Conservation (phyloP, 225 moss, liverwort and hornwort species). For the Pleurozium schreberi region DNA sequence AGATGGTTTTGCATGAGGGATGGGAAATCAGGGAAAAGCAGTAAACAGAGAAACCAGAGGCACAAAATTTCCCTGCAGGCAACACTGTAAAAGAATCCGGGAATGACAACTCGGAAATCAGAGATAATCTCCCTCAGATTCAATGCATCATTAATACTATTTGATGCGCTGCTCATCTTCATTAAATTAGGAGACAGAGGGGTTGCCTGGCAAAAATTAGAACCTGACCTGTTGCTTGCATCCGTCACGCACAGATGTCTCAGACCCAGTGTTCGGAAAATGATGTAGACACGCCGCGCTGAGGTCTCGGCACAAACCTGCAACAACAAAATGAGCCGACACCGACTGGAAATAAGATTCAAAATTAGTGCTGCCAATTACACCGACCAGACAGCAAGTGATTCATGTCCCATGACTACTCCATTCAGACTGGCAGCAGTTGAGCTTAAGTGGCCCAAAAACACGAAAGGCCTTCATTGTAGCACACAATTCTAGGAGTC, state of each 20-base stretch:
- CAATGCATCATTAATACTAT: background rate
- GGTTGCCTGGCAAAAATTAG: background rate
- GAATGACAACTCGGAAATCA: background rate
- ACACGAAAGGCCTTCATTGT: background rate
- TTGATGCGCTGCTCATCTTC: background rate
- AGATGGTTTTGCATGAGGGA: background rate
- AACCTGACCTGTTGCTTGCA: slow-evolving; percentile 39
- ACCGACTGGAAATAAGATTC: background rate
- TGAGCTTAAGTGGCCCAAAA: background rate
- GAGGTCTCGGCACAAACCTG: slow-evolving; percentile 62
- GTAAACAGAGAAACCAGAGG: background rate
- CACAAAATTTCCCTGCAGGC: background rate
- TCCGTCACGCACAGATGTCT: slow-evolving; percentile 69
- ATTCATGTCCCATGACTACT: background rate
- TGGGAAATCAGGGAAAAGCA: background rate
- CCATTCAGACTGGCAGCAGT: background rate
- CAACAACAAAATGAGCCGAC: background rate
- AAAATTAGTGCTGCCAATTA: background rate
- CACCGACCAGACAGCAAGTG: background rate
- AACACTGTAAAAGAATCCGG: background rate
- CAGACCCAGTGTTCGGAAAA: slow-evolving; percentile 64
- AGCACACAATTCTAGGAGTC: background rate
- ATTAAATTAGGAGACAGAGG: background rate
- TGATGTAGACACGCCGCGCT: slow-evolving; percentile 52
- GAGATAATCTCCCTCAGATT: background rate